Percentiles rank a stretch among this genome's conserved stretches.
Evolutionary conservation across 164 flowering plant genomes (phyloP).

Genomic region (Amborella trichopoda): DNA sequence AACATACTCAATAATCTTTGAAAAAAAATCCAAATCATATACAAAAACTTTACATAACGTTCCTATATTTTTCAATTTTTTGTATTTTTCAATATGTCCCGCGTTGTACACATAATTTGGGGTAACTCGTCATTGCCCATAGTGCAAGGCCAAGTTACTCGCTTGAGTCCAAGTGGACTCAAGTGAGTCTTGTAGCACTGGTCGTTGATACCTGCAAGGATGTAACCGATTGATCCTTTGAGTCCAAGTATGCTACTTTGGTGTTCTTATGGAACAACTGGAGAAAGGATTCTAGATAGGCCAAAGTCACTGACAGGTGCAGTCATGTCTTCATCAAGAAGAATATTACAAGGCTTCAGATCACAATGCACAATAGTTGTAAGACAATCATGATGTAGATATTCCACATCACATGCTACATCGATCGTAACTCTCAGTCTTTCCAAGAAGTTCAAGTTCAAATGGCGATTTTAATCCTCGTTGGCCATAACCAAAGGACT

Average conservation of each 20-base stretch:
- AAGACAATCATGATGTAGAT: constrained; percentile 19
- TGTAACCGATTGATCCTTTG: constrained; percentile 26
- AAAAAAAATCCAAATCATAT: neutral
- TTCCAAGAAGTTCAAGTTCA: constrained; percentile 12
- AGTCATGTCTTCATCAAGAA: constrained; percentile 18
- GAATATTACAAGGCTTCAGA: constrained; percentile 23
- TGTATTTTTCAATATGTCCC: neutral
- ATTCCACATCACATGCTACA: constrained; percentile 24
- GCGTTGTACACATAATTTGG: neutral
- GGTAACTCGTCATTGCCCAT: too few species aligned
- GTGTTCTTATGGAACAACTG: neutral
- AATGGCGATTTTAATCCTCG: neutral
- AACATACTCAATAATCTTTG: too few species aligned
- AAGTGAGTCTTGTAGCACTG: neutral
- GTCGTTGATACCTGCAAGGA: constrained; percentile 25
- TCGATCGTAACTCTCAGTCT: constrained; percentile 24
- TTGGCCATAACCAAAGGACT: too few species aligned
- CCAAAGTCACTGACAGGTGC: constrained; percentile 30
- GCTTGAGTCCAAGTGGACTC: neutral
- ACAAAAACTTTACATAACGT: neutral
- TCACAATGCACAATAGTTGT: constrained; percentile 23
- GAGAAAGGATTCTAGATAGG: constrained; percentile 14
- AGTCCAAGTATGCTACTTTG: constrained; percentile 13
- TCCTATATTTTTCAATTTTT: neutral
- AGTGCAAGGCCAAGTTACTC: neutral